Base-by-base conservation (phyloP, 371 early-diverging fungal genomes). In the Mucor racemosus region DNA sequence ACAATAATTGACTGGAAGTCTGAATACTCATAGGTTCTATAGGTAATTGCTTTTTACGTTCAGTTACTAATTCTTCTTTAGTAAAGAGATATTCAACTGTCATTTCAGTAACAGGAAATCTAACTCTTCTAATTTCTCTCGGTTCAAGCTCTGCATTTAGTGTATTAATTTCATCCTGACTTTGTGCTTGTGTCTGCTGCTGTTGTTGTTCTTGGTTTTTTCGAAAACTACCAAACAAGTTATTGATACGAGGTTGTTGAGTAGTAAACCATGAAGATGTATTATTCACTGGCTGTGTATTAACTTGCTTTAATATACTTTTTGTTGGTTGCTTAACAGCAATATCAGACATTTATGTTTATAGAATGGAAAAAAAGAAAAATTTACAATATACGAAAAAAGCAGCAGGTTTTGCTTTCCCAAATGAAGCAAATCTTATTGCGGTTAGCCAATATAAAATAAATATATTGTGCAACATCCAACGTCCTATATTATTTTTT, bases 21-120 rank as follows among this genome's bases (percentile, higher is more conserved):
- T 65, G 66, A 19, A 71, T 61, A 55, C 60, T 44, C 14, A 69
- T 59, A 38, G 60, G 62, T 21, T 68, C 72, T 13, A 34, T 19
- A 3, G 21, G 41, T 15, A 40, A 4, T 15, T 41, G 46, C 26
- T 56, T 46, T 41, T 64, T 58, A 9, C 17, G 33, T 15, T 64
- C 58, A 13, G 34, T 55, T 38, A 33, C 55, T 54, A 41, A 56
- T 21, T 70, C 65, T 21, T 71, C 65, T 60, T 62, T 69, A 33
- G 44, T 76, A 66, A 62, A 80, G 59, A 65, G 63, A 33, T 84
- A 85, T 66, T 88, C 89, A 10, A 82, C 84, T 0, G 84, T 82
- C 58, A 88, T 42, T 3, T 58, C 42, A 66, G 50, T 68, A 1
- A 86, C 85, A 1, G 89, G 84, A 66, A 88, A 88, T 34, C 85